Percentiles rank a stretch among this genome's conserved stretches.
Conservation (phyloP, 257 asterid genomes). For the Solanum etuberosum region DNA sequence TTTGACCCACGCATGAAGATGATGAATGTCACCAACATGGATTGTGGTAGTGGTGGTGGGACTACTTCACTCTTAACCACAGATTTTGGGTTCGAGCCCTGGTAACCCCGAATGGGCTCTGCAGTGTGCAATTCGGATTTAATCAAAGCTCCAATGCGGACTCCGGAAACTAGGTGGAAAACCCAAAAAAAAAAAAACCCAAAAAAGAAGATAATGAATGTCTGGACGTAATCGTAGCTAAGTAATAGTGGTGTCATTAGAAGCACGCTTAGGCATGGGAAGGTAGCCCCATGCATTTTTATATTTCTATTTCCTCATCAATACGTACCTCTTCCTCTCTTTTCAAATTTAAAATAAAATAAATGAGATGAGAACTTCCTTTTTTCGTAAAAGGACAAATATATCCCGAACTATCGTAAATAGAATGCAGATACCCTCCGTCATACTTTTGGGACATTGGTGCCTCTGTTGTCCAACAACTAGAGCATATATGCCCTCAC, state of each 20-base stretch:
- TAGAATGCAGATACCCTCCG: no score
- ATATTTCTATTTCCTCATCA: background rate
- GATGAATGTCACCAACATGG: background rate
- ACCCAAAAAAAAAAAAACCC: no score
- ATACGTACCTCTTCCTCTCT: background rate
- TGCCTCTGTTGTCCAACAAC: no score
- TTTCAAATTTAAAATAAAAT: background rate
- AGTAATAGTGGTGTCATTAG: background rate
- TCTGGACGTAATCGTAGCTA: background rate
- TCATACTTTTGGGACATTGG: no score
- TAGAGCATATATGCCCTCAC: no score
- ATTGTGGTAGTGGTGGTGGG: background rate
- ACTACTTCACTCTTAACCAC: background rate
- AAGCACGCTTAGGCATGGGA: constrained; percentile 1
- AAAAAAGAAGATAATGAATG: background rate
- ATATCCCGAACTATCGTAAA: no score
- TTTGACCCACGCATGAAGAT: background rate
- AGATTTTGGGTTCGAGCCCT: no score
- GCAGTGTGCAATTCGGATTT: rapidly evolving
- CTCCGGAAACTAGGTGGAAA: rapidly evolving
- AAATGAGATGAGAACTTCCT: background rate
- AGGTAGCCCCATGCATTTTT: background rate
- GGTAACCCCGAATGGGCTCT: background rate
- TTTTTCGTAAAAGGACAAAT: no score
- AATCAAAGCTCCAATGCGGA: background rate